These are phyloP conservation scores for Pisolithus microcarpus DNA, from an alignment of 768 basidiomycete genomes.

Conservation along the genomic window DNA sequence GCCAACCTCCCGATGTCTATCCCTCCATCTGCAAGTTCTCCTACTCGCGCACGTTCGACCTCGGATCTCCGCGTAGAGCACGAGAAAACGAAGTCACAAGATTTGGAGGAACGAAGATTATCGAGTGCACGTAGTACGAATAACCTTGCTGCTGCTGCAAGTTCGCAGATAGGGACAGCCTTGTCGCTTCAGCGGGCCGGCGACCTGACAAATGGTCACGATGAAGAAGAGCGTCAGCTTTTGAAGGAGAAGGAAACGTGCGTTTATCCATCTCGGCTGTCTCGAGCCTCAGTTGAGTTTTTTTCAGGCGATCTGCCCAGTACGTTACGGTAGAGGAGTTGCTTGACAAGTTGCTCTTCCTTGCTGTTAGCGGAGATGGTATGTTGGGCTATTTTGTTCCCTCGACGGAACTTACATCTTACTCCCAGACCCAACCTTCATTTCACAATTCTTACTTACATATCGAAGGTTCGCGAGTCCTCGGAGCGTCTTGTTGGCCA, in stretches of 20 bases:
- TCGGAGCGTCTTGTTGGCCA: slow-evolving; percentile 70
- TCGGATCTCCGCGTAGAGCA: slow-evolving; percentile 41
- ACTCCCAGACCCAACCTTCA: slow-evolving; percentile 60
- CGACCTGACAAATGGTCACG: slow-evolving; percentile 12
- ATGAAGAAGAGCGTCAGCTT: slow-evolving; percentile 20
- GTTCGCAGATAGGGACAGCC: slow-evolving; percentile 12
- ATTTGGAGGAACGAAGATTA: slow-evolving; percentile 21
- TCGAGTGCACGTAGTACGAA: slow-evolving; percentile 24
- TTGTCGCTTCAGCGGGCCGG: slow-evolving; percentile 9
- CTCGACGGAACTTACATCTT: slow-evolving; percentile 6
- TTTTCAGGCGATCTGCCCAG: slow-evolving; percentile 48
- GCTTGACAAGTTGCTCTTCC: slow-evolving; percentile 73
- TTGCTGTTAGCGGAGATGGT: slow-evolving; percentile 84
- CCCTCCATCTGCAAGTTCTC: slow-evolving; percentile 38
- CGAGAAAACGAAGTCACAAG: slow-evolving; percentile 31
- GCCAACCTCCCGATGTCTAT: slow-evolving; percentile 31
- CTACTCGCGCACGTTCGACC: slow-evolving; percentile 50
- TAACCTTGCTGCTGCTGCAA: slow-evolving; percentile 18
- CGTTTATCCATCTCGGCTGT: slow-evolving; percentile 18
- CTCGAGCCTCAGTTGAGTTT: slow-evolving; percentile 6
- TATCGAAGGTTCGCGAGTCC: slow-evolving; percentile 80
- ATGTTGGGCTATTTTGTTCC: slow-evolving; percentile 12
- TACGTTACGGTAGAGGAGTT: slow-evolving; percentile 76
- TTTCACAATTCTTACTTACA: slow-evolving; percentile 75
- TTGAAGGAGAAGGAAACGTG: slow-evolving; percentile 47